Evolutionary conservation across 2,329 filamentous ascomycete species (phyloP).

Genomic region (Penicillium griseofulvum): DNA sequence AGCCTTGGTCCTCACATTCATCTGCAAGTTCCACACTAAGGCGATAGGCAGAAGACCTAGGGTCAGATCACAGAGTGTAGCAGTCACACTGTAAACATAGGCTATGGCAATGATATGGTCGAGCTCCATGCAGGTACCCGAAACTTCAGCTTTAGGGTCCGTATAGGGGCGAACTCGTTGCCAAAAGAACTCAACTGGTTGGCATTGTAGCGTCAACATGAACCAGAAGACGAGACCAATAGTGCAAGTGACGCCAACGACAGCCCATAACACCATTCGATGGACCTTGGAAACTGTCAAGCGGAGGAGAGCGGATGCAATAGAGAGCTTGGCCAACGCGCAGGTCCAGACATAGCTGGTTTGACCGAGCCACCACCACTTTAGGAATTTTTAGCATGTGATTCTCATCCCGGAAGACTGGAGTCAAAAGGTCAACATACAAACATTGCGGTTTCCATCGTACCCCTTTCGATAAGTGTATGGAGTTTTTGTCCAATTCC

Average conservation of each 20-base stretch:
- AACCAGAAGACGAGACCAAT: conserved; percentile 52
- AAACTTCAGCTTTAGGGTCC: background rate
- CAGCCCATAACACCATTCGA: conserved; percentile 45
- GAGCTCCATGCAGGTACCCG: conserved; percentile 42
- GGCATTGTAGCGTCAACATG: conserved; percentile 53
- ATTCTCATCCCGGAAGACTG: background rate
- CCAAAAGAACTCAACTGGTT: conserved; percentile 55
- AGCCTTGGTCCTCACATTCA: conserved; percentile 53
- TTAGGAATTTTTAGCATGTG: conserved; percentile 11
- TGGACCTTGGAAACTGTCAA: conserved; percentile 50
- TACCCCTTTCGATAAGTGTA: conserved; percentile 13
- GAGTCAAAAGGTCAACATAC: background rate
- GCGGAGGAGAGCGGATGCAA: conserved; percentile 55
- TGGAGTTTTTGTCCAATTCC: conserved; percentile 30
- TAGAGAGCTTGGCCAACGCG: conserved; percentile 51
- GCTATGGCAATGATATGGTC: conserved; percentile 53
- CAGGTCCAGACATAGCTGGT: conserved; percentile 53
- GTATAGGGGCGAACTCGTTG: conserved; percentile 25
- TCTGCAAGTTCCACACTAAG: conserved; percentile 56
- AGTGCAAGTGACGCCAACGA: conserved; percentile 48
- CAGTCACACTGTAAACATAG: conserved; percentile 52
- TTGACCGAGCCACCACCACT: conserved; percentile 57
- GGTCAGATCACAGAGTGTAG: conserved; percentile 51
- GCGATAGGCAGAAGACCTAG: conserved; percentile 55
- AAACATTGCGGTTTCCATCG: conserved; percentile 25